phyloP scores from a whole-genome alignment of 108 stramenopile species.

The Conticribra guillardii region DNA sequence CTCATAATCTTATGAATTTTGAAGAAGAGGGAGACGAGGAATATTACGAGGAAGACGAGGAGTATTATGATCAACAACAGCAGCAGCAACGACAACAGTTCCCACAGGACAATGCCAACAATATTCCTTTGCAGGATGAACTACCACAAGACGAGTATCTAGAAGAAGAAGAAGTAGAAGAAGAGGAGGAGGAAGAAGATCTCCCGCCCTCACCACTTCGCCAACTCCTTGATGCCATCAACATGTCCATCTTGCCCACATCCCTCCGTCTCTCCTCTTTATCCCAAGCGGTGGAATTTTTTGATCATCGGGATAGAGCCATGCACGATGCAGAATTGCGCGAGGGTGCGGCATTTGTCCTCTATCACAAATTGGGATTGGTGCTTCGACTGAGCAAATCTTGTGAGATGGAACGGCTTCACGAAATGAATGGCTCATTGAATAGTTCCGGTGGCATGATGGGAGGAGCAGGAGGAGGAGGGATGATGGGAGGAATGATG shows the following conservation, averaged over 20 bases:
- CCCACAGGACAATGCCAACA: no score
- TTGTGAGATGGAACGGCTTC: conserved; percentile 3
- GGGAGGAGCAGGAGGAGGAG: not conserved
- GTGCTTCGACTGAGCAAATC: conserved; percentile 23
- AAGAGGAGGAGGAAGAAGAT: conserved; percentile 17
- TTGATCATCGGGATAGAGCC: conserved; percentile 57
- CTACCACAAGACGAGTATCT: no score
- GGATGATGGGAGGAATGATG: no score
- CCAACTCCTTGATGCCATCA: conserved; percentile 55
- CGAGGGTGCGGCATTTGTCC: conserved; percentile 54
- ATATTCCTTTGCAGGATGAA: no score
- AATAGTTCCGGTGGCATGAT: not conserved
- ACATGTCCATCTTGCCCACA: conserved; percentile 57
- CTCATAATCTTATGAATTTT: no score
- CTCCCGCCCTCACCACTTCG: conserved; percentile 47
- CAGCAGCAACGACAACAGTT: no score
- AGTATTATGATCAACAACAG: no score
- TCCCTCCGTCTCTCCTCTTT: conserved; percentile 45
- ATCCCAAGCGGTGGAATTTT: conserved; percentile 51
- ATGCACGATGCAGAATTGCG: conserved; percentile 53
- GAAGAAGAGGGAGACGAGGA: no score
- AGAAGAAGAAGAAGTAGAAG: no score
- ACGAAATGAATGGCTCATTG: not conserved
- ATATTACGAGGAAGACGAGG: no score
- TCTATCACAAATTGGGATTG: conserved; percentile 64